These are phyloP conservation scores for Exophiala aquamarina DNA, from an alignment of 2,329 filamentous ascomycete species.

Conservation along the genomic window DNA sequence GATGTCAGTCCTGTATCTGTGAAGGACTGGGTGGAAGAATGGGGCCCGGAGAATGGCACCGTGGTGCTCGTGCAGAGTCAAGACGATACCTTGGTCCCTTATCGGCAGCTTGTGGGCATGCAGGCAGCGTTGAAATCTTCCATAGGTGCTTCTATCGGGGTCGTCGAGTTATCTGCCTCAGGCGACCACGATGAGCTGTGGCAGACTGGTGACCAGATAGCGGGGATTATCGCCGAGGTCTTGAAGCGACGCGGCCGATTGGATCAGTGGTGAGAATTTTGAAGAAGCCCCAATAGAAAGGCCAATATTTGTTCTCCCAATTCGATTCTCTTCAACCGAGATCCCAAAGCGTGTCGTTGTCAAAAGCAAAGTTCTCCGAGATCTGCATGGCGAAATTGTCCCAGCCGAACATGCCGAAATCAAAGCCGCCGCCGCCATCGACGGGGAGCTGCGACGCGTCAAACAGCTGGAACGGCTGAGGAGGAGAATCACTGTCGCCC, in stretches of 20 bases:
- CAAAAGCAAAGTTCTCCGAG: conserved; percentile 20
- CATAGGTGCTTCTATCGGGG: conserved; percentile 40
- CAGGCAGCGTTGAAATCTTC: conserved; percentile 53
- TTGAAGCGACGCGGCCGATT: too few relatives aligned
- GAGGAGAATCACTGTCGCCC: background rate
- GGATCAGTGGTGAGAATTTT: too few relatives aligned
- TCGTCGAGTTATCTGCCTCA: conserved; percentile 27
- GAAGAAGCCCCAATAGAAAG: too few relatives aligned
- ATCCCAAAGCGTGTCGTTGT: conserved; percentile 5
- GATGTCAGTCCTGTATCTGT: conserved; percentile 55
- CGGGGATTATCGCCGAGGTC: conserved; percentile 26
- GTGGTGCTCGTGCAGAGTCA: conserved; percentile 47
- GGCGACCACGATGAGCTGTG: conserved; percentile 66
- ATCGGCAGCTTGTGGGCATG: conserved; percentile 53
- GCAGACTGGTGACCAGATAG: conserved; percentile 59
- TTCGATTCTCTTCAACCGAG: too few relatives aligned
- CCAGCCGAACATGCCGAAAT: conserved; percentile 22
- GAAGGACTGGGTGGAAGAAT: conserved; percentile 33
- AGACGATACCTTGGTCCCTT: conserved; percentile 51
- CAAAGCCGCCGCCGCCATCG: conserved; percentile 18
- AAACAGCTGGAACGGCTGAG: conserved; percentile 3
- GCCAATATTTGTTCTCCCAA: too few relatives aligned
- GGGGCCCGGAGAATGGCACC: conserved; percentile 32
- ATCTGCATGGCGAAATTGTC: conserved; percentile 25
- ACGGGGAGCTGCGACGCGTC: conserved; percentile 6